Percentiles rank a stretch among this genome's conserved stretches.
phyloP scores from a whole-genome alignment of 148 eudicot species.

The Fallopia convolvulus region DNA sequence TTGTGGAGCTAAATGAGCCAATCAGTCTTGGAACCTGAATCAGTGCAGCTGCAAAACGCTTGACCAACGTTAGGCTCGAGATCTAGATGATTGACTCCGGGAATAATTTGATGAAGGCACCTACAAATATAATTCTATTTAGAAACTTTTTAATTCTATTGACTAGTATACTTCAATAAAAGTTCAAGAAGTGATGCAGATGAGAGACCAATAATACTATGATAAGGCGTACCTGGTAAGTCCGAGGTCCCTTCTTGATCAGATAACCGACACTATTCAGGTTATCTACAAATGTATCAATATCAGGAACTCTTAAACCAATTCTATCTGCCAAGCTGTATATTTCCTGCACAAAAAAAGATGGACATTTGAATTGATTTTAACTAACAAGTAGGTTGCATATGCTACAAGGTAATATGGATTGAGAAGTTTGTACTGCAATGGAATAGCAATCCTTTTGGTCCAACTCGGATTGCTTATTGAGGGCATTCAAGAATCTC shows the following conservation, averaged over 20 bases:
- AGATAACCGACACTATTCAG: conserved; percentile 68
- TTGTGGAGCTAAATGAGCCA: neutral
- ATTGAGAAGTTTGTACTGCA: conserved; percentile 45
- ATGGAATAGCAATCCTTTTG: conserved; percentile 89
- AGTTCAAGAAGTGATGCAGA: neutral
- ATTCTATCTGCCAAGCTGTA: conserved; percentile 90
- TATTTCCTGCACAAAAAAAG: conserved; percentile 62
- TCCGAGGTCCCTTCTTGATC: conserved; percentile 89
- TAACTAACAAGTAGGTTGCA: neutral
- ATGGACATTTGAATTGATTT: conserved; percentile 4
- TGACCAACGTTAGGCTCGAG: conserved; percentile 26
- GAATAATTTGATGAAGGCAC: conserved; percentile 76
- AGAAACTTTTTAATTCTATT: neutral
- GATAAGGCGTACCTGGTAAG: conserved; percentile 60
- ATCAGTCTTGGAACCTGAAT: neutral
- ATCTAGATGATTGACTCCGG: conserved; percentile 60
- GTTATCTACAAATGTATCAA: conserved; percentile 75
- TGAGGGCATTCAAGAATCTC: conserved; percentile 81
- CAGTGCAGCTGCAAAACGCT: neutral
- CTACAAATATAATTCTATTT: conserved; percentile 22
- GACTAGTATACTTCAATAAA: neutral
- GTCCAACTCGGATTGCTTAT: conserved; percentile 81
- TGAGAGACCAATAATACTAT: neutral
- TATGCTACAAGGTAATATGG: neutral
- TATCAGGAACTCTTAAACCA: conserved; percentile 80